Evolutionary conservation across 1,139 yeast genomes (phyloP).

Genomic region (Kodamaea ohmeri): DNA sequence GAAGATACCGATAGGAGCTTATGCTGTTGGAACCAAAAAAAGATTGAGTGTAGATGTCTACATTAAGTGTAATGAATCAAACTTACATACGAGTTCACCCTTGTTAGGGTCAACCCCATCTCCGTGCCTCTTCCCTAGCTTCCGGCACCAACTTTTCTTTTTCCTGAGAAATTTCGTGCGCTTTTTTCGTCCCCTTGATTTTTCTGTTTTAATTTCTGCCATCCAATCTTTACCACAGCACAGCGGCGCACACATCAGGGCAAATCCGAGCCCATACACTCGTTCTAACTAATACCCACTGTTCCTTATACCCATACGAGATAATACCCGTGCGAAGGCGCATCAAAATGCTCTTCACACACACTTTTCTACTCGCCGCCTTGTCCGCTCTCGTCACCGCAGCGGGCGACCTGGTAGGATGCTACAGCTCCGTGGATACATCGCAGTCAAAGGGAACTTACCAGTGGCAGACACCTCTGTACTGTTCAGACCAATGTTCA

Average conservation of each 20-base stretch:
- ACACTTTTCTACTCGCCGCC: constrained; percentile 1
- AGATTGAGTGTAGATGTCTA: no score
- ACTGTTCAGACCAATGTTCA: constrained; percentile 49
- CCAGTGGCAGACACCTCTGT: constrained; percentile 48
- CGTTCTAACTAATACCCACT: neutral
- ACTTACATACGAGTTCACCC: no score
- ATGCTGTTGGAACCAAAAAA: no score
- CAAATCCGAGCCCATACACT: neutral
- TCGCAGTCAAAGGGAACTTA: constrained; percentile 31
- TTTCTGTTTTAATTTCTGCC: neutral
- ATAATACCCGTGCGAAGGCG: neutral
- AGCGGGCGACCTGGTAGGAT: constrained; percentile 23
- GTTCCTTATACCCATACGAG: neutral
- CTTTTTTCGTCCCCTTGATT: neutral
- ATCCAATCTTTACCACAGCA: neutral
- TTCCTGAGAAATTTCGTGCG: neutral
- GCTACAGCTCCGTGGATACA: constrained; percentile 28
- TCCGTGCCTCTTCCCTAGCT: neutral
- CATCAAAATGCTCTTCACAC: constrained; percentile 5
- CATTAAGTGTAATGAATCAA: no score
- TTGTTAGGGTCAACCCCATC: no score
- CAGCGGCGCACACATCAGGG: neutral
- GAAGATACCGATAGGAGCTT: no score
- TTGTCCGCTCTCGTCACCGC: constrained; percentile 7
- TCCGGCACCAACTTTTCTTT: neutral